Evolutionary conservation across 495 filamentous ascomycete genomes (phyloP).

Genomic region (Neurospora sp.): DNA sequence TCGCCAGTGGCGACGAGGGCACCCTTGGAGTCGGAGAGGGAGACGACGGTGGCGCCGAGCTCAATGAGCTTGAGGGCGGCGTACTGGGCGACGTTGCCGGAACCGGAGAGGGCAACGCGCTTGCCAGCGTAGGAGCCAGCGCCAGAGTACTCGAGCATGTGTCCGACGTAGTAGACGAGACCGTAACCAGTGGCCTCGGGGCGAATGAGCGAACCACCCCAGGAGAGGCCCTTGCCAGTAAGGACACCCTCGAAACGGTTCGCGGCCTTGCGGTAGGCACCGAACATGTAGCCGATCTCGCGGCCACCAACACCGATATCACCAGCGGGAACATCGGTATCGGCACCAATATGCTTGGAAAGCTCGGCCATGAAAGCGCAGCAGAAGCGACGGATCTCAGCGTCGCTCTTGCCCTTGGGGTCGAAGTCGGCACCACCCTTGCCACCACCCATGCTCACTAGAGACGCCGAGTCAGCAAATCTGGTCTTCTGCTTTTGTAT

Average conservation of each 20-base stretch:
- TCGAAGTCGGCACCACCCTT: constrained; percentile 99
- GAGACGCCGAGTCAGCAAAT: constrained; percentile 14
- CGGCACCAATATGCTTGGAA: constrained; percentile 87
- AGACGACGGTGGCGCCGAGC: constrained; percentile 85
- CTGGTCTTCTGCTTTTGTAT: not conserved
- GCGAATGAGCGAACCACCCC: constrained; percentile 90
- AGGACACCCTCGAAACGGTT: constrained; percentile 93
- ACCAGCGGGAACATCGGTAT: constrained; percentile 91
- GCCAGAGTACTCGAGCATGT: constrained; percentile 91
- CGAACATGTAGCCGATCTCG: constrained; percentile 92
- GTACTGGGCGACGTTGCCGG: constrained; percentile 97
- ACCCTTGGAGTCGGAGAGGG: constrained; percentile 90
- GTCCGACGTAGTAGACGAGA: constrained; percentile 92
- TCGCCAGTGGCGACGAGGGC: constrained; percentile 59
- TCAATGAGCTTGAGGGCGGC: constrained; percentile 95
- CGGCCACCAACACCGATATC: constrained; percentile 87
- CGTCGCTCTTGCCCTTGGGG: constrained; percentile 96
- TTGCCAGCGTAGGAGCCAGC: constrained; percentile 84
- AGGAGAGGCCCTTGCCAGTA: constrained; percentile 87
- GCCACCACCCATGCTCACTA: constrained; percentile 94
- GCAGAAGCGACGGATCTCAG: constrained; percentile 97
- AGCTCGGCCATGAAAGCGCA: constrained; percentile 92
- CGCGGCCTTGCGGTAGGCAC: constrained; percentile 79
- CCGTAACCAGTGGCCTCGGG: constrained; percentile 97
- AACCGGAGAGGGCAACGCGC: constrained; percentile 91